Percentiles rank a stretch among this genome's conserved stretches.
Conservation (phyloP, 805 yeast genomes). For the Saturnispora ahearnii region DNA sequence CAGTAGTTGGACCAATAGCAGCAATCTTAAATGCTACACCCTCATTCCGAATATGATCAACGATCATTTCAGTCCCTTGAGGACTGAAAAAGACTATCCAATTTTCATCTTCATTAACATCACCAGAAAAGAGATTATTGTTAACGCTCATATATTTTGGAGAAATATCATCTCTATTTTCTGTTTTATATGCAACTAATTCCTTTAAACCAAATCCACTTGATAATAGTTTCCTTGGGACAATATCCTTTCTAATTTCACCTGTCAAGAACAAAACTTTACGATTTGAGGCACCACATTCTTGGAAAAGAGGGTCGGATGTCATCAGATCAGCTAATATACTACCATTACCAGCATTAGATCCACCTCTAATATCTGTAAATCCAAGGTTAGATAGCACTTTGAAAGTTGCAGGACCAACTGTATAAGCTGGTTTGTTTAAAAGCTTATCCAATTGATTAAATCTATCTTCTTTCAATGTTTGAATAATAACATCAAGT, state of each 20-base stretch:
- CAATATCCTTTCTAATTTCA: slow-evolving; percentile 68
- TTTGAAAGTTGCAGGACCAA: slow-evolving; percentile 79
- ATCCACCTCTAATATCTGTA: slow-evolving; percentile 59
- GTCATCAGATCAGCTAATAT: slow-evolving; percentile 57
- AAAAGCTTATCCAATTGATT: slow-evolving; percentile 24
- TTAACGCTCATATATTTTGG: slow-evolving; percentile 15
- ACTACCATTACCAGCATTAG: slow-evolving; percentile 72
- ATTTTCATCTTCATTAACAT: slow-evolving; percentile 17
- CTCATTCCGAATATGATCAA: slow-evolving; percentile 29
- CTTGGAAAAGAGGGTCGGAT: slow-evolving; percentile 22
- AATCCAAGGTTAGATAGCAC: slow-evolving; percentile 59
- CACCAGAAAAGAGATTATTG: slow-evolving; percentile 23
- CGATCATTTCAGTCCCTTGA: slow-evolving; percentile 67
- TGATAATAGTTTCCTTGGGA: slow-evolving; percentile 50
- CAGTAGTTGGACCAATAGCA: slow-evolving; percentile 90
- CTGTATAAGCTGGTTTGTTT: slow-evolving; percentile 62
- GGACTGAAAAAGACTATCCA: slow-evolving; percentile 92
- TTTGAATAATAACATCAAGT: slow-evolving; percentile 37
- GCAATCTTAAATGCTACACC: slow-evolving; percentile 41
- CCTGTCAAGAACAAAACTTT: slow-evolving; percentile 74
- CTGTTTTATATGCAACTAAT: slow-evolving; percentile 61
- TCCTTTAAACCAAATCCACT: slow-evolving; percentile 44
- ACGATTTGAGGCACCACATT: slow-evolving; percentile 14
- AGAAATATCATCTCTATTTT: slow-evolving; percentile 37
- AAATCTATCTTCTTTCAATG: slow-evolving; percentile 15